phyloP scores from a whole-genome alignment of 257 asterid species.

The Penstemon davidsonii region DNA sequence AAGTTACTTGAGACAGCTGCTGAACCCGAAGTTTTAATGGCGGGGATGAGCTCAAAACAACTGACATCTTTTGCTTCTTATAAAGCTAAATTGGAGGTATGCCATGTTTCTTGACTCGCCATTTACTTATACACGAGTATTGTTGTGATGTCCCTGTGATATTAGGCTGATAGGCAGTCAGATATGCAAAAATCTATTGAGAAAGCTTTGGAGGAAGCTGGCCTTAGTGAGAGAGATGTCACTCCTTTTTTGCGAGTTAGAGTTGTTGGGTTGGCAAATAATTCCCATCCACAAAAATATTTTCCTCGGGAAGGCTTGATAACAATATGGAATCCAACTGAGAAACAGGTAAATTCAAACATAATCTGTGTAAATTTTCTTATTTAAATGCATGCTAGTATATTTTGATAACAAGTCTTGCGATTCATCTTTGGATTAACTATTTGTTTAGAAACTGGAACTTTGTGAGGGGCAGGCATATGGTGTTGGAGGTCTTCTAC shows the following conservation, averaged over 20 bases:
- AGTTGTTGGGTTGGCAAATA: conserved; percentile 78
- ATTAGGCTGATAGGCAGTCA: conserved; percentile 63
- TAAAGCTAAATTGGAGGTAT: conserved; percentile 86
- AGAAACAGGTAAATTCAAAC: conserved; percentile 62
- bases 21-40: conserved; percentile 96
- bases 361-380: conserved; percentile 17
- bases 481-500: conserved; percentile 69
- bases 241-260: conserved; percentile 83
- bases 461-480: conserved; percentile 83
- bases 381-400: conserved; percentile 20
- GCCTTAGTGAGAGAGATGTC: conserved; percentile 73
- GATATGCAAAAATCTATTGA: conserved; percentile 65
- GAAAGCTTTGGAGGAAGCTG: conserved; percentile 81
- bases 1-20: conserved; percentile 95
- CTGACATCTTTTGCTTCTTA: conserved; percentile 72
- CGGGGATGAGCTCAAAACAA: conserved; percentile 90
- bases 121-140: conserved; percentile 12
- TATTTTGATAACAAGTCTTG: background rate
- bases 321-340: conserved; percentile 95
- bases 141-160: conserved; percentile 28
- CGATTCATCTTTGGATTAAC: conserved; percentile 12
- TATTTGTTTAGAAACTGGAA: conserved; percentile 53
- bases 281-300: conserved; percentile 35
- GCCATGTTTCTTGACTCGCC: conserved; percentile 23
- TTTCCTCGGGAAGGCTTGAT: conserved; percentile 61